These are phyloP conservation scores for Lathyrus tuberosus DNA, from an alignment of 306 rosid genomes.

Conservation along the genomic window DNA sequence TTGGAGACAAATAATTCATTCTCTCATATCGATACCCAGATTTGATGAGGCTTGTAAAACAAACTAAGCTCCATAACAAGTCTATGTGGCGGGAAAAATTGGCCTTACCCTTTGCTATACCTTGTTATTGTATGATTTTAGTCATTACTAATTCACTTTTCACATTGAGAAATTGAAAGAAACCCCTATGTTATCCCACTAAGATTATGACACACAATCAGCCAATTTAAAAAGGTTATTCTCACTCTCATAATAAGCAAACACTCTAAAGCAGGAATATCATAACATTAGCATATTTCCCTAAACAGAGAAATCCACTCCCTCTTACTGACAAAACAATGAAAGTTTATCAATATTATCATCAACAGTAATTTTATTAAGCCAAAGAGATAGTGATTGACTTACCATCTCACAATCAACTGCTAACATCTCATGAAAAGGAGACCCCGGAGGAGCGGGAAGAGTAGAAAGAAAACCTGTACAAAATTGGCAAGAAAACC, in stretches of 20 bases:
- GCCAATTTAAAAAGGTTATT: constrained; percentile 21
- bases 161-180: constrained; percentile 11
- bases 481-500: not conserved
- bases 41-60: not conserved
- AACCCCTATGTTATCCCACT: constrained; percentile 2
- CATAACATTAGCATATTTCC: not conserved
- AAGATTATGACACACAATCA: not conserved
- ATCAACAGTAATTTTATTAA: constrained; percentile 6
- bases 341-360: not conserved
- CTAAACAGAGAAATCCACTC: not conserved
- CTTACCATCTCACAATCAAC: constrained; percentile 98
- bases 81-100: not conserved
- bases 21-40: constrained; percentile 1
- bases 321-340: not conserved
- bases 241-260: constrained; percentile 19
- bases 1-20: constrained; percentile 1
- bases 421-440: constrained; percentile 70
- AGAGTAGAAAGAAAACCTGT: constrained; percentile 77
- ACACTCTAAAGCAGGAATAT: not conserved
- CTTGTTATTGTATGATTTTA: not conserved
- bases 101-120: not conserved
- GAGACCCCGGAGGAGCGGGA: constrained; percentile 69
- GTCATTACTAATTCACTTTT: not conserved
- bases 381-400: constrained; percentile 32
- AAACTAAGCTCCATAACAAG: not conserved